These are phyloP conservation scores for Solanum chmielewskii DNA, from an alignment of 257 asterid genomes.

Conservation along the genomic window DNA sequence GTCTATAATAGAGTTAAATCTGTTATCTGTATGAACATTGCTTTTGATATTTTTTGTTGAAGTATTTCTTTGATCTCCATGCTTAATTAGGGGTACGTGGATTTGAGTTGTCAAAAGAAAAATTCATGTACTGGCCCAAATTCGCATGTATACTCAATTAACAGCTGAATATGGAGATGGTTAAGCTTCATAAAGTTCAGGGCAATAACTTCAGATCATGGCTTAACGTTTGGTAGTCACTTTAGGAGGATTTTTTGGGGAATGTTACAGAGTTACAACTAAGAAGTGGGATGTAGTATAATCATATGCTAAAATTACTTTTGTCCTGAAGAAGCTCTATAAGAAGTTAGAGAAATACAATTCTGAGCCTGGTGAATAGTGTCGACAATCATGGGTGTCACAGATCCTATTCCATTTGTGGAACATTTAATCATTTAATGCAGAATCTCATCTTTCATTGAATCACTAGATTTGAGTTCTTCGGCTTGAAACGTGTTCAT, in stretches of 20 bases:
- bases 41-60: neutral
- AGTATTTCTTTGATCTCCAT: neutral
- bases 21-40: neutral
- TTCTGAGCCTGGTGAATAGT: neutral
- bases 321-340: neutral
- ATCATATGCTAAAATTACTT: neutral
- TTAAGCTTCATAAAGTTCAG: neutral
- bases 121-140: neutral
- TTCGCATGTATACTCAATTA: neutral
- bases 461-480: neutral
- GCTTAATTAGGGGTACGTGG: neutral
- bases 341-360: neutral
- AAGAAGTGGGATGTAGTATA: neutral
- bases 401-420: neutral
- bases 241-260: neutral
- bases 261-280: neutral
- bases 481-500: neutral
- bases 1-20: neutral
- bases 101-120: neutral
- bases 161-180: neutral
- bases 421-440: neutral
- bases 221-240: neutral
- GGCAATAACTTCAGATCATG: neutral
- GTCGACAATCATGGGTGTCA: neutral
- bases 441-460: neutral